phyloP scores from a whole-genome alignment of 2,329 filamentous ascomycete species.

The Colletotrichum agaves region DNA sequence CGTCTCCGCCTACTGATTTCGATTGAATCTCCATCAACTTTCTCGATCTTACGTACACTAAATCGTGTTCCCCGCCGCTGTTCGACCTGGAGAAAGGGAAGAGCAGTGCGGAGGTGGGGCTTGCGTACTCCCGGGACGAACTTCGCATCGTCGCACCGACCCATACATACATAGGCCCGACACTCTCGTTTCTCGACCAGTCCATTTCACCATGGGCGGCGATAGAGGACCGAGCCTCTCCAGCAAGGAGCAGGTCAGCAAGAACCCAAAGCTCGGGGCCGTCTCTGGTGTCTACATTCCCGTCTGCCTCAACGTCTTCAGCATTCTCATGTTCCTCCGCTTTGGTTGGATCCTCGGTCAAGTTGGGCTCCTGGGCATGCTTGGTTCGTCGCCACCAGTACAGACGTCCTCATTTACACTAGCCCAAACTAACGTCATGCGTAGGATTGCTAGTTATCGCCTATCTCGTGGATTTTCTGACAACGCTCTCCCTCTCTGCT shows the following conservation, averaged over 20 bases:
- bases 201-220: constrained; percentile 27
- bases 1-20: constrained; percentile 13
- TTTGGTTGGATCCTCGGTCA: constrained; percentile 89
- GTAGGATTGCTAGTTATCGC: constrained; percentile 77
- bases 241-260: constrained; percentile 49
- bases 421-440: constrained; percentile 38
- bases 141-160: not conserved
- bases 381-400: constrained; percentile 64
- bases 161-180: not conserved
- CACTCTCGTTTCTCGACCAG: not conserved
- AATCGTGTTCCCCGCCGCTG: not conserved
- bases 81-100: constrained; percentile 10
- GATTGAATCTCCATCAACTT: not conserved
- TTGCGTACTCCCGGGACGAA: constrained; percentile 10
- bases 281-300: constrained; percentile 87
- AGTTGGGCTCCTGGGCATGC: constrained; percentile 80
- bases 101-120: constrained; percentile 19
- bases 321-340: constrained; percentile 91
- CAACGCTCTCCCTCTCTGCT: constrained; percentile 85
- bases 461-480: constrained; percentile 86
- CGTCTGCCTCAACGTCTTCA: constrained; percentile 88
- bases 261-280: constrained; percentile 74
- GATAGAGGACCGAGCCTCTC: constrained; percentile 34
- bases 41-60: not conserved
- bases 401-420: constrained; percentile 9